Evolutionary conservation across 768 basidiomycete genomes (phyloP), one percentile per base, ranked within the genome.

Genomic region (Boletellus emodensis): DNA sequence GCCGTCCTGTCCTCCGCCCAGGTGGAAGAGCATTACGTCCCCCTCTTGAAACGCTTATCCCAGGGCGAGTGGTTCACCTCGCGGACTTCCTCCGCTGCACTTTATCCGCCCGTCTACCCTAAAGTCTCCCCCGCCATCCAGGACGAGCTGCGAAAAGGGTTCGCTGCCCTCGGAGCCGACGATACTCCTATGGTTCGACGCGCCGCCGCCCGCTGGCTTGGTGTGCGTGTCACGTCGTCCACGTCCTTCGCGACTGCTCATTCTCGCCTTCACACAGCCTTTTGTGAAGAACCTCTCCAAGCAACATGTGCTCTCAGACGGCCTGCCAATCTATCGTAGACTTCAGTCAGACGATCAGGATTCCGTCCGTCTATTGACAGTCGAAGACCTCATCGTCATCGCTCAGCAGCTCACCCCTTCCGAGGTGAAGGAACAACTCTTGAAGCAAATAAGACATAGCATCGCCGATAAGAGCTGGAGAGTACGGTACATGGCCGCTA

Each of bases 41-140:
- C 96, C 45, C 78, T 99, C 48, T 69, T 98, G 51, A 88, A 86
- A 64, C 84, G 94, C 46, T 79, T 99, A 45, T 85, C 93, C 3
- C 80, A 81, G 50, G 96, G 94, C 51, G 95, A 98, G 71, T 99
- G 96, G 96, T 98, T 98, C 75, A 98, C 96, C 12, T 94, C 94
- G 6, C 82, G 96, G 50, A 96, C 93, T 36, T 97, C 95, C 20
- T 90, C 95, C 35, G 93, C 93, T 52, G 90, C 95, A 9, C 79
- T 99, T 17, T 98, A 90, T 70, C 81, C 93, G 14, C 85, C 93
- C 12, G 90, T 92, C 32, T 99, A 98, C 67, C 73, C 83, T 28
- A 87, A 86, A 64, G 88, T 87, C 18, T 80, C 87, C 3, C 71
- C 84, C 13, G 61, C 74, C 36, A 72, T 85, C 51, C 90, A 94